A percentile compares a stretch with the other conserved stretches of the same genome.
phyloP scores from a whole-genome alignment of 805 yeast species.

The Debaryomyces castellii region DNA sequence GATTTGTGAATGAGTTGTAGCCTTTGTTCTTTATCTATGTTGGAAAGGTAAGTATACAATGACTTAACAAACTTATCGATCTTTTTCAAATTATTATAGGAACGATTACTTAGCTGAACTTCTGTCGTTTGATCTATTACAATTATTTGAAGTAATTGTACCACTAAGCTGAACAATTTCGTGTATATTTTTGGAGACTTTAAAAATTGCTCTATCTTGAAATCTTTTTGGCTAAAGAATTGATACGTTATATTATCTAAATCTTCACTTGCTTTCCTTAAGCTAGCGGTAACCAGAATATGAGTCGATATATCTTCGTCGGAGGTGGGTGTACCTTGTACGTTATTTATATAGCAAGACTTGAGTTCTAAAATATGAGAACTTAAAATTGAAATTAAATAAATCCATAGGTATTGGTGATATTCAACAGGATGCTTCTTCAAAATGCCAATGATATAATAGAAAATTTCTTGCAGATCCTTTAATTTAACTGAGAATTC shows the following conservation, averaged over 20 bases:
- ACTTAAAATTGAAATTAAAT: slow-evolving; percentile 7
- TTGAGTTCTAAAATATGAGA: slow-evolving; percentile 6
- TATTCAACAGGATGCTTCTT: slow-evolving; percentile 7
- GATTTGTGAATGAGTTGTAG: background rate
- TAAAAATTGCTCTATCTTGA: slow-evolving; percentile 1
- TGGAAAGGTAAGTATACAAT: background rate
- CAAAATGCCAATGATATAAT: slow-evolving; percentile 12
- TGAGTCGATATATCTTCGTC: slow-evolving; percentile 3
- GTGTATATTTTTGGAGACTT: slow-evolving; percentile 4
- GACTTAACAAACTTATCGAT: background rate
- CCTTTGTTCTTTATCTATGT: background rate
- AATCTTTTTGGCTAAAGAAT: background rate
- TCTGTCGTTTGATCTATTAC: slow-evolving; percentile 11
- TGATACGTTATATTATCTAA: slow-evolving; percentile 1
- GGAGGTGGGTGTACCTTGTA: background rate
- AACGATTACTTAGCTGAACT: slow-evolving; percentile 1
- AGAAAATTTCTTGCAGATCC: slow-evolving; percentile 16
- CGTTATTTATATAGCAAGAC: slow-evolving; percentile 4
- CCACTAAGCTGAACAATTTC: slow-evolving; percentile 3
- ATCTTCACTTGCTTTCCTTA: slow-evolving; percentile 10
- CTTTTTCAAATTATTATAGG: background rate
- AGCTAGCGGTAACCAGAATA: slow-evolving; percentile 4
- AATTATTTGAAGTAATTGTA: slow-evolving; percentile 12
- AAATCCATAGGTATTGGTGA: slow-evolving; percentile 22
- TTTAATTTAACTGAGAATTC: slow-evolving; percentile 14